phyloP scores from a whole-genome alignment of 2,329 filamentous ascomycete genomes.

The Arthrinium puccinioides region DNA sequence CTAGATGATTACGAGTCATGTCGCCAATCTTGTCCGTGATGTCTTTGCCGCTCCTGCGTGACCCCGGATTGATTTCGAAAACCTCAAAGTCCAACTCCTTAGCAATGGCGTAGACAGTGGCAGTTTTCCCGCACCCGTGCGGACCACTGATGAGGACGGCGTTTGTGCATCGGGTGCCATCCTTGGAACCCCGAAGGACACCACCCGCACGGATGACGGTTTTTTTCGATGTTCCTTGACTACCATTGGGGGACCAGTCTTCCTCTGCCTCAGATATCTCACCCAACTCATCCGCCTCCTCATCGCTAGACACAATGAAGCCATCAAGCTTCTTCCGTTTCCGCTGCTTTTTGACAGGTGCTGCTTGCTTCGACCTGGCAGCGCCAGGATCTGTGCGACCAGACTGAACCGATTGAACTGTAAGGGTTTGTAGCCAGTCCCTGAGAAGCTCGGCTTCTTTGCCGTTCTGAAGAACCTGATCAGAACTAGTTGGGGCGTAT shows the following conservation, averaged over 20 bases:
- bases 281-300: slow-evolving; percentile 63
- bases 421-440: slow-evolving; percentile 74
- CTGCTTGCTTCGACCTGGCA: slow-evolving; percentile 20
- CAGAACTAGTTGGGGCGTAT: slow-evolving; percentile 65
- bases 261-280: slow-evolving; percentile 58
- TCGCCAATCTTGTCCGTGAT: slow-evolving; percentile 88
- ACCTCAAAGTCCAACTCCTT: slow-evolving; percentile 89
- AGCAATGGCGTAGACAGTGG: slow-evolving; percentile 83
- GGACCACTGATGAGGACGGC: slow-evolving; percentile 84
- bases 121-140: slow-evolving; percentile 86
- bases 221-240: slow-evolving; percentile 35
- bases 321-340: slow-evolving; percentile 70
- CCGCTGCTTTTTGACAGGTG: slow-evolving; percentile 49
- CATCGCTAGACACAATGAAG: slow-evolving; percentile 73
- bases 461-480: slow-evolving; percentile 68
- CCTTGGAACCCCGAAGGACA: slow-evolving; percentile 33
- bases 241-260: slow-evolving; percentile 30
- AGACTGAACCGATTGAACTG: slow-evolving; percentile 68
- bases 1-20: slow-evolving; percentile 93
- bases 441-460: slow-evolving; percentile 64
- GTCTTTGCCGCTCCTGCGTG: slow-evolving; percentile 79
- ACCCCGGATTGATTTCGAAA: slow-evolving; percentile 87
- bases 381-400: slow-evolving; percentile 33
- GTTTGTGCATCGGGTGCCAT: slow-evolving; percentile 53
- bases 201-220: slow-evolving; percentile 46